Evolutionary conservation across 1,139 yeast species (phyloP).

Genomic region (Candida sanyaensis): DNA sequence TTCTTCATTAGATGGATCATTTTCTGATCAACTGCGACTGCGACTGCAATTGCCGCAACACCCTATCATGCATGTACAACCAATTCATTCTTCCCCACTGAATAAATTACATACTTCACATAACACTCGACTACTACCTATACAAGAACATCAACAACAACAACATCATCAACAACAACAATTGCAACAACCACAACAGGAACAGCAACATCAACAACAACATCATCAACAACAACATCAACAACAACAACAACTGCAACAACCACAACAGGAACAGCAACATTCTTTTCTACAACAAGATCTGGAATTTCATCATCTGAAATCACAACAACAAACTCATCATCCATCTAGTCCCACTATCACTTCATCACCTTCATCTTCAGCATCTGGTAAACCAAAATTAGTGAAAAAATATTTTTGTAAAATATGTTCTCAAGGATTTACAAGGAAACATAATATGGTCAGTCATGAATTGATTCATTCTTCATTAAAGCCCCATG

Average conservation of each 20-base stretch:
- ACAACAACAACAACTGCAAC: neutral
- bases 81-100: neutral
- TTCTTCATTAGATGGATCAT: neutral
- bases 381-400: conserved; percentile 8
- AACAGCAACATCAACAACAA: neutral
- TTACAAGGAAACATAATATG: conserved; percentile 72
- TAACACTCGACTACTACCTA: neutral
- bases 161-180: neutral
- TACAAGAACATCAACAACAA: neutral
- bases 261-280: neutral
- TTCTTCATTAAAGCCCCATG: conserved; percentile 65
- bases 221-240: neutral
- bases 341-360: neutral
- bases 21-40: neutral
- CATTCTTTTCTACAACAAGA: neutral
- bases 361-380: neutral
- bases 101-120: neutral
- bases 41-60: neutral
- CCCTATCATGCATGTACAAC: neutral
- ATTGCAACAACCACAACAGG: neutral
- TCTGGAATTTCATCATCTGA: too few species aligned
- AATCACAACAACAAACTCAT: neutral
- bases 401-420: conserved; percentile 46
- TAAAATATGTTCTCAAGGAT: conserved; percentile 59
- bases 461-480: conserved; percentile 74